Evolutionary conservation across 139 green algal species (phyloP), one percentile per base, ranked within the genome.

Genomic region (Coelastrella sp.): DNA sequence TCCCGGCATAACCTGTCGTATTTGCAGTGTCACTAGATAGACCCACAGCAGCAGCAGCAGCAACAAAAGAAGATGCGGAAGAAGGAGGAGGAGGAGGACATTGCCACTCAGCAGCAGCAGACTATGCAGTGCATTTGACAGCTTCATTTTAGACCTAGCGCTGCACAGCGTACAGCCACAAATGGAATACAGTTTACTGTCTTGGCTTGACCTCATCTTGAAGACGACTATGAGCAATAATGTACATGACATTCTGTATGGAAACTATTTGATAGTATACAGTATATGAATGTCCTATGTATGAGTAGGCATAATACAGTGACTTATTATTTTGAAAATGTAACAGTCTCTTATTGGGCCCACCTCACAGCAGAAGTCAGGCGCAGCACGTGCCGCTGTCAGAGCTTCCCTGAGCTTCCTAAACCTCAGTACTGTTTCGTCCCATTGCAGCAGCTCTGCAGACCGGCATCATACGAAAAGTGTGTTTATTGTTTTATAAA

Each of bases 401-500:
- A 88, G 66, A 0, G 84, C 84, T 12, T 88, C 84, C 4, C 84
- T 27, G 35, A 88, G 68, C 84, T 70, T 80, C 10, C 68, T 80
- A 22, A 88, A 88, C 8, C 56, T 35, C 68, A 88, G 35, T 9
- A 88, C 68, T 7, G 24, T 25, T 17, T 87, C 63, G 19, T 87
- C 82, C 82, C 82, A 87, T 35, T n/a, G n/a, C 61, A 25, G 58
- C 8, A 24, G 12, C 19, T 56, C 82, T 74, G 24, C 82, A 59
- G 25, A 61, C 35, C 1, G 3, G 35, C 12, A 83, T 12, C 35
- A 83, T 22, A 57, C 0, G 17, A 0, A n/a, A 19, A 17, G n/a
- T 17, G 19, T 61, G 82, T 60, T 19, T 57, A 60, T 8, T 57
- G 17, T 20, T 61, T 19, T 22, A 11, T 24, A 11, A 27, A 27